Base-by-base conservation (phyloP, 441 rosid genomes). In the Geranium incanum region DNA sequence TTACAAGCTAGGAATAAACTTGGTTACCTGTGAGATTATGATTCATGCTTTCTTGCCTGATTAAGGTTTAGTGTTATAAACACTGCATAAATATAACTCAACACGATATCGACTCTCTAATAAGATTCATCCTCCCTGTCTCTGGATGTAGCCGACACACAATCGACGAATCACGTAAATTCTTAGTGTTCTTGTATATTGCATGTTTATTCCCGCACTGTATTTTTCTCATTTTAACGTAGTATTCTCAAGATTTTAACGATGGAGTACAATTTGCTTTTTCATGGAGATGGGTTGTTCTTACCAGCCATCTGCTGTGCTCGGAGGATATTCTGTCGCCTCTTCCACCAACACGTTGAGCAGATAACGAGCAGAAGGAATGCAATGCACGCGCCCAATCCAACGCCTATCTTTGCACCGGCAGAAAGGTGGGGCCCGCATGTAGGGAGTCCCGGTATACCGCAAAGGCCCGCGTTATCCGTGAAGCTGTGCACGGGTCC, bases 391-490 rank as follows among this genome's bases (percentile, higher is more conserved):
- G 76, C 86, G 41, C 93, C 92, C 21, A 91, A 84, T 9, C 84
- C 90, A 18, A 95, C 85, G 67, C 98, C 97, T 38, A 88, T 79
- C 84, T 92, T 92, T 4, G 89, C 95, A 73, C 96, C 85, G 0
- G 89, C 84, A 67, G 97, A 82, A 43, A 92, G 86, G 68, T 87
- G 97, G 36, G 87, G 87, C 8, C 97, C 92, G 11, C 99, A 95
- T 0, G 89, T 66, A 12, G 74, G 92, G 71, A 95, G 87, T 43
- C 99, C 99, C 0, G 99, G 99, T 73, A 92, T 92, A 33, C 99
- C 99, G 45, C 99, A 95, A 52, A 95, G 90, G 59, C 98, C 97
- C 60, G 89, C 80, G 81, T 95, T 95, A 78, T 91, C 98, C 0
- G 99, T 95, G 76, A 95, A 89, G 82, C 99, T 95, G 33, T 28